Conservation (phyloP, 2,329 filamentous ascomycete genomes). For the Neonectria faginata region DNA sequence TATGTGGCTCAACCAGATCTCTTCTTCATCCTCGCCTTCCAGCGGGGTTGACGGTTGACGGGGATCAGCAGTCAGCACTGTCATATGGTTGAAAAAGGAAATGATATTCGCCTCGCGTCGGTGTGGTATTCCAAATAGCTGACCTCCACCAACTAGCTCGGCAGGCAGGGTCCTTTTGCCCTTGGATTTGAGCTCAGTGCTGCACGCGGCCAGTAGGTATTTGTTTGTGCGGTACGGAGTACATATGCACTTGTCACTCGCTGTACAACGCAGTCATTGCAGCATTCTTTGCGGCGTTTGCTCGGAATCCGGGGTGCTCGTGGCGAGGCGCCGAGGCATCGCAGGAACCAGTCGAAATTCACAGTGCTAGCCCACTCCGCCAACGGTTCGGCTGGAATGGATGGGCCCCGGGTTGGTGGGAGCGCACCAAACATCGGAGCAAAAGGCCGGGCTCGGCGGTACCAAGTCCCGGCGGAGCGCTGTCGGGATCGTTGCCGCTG, state of each 20-base stretch:
- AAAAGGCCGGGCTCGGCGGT: slow-evolving; percentile 1
- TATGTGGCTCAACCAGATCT: slow-evolving; percentile 5
- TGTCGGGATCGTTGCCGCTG: not conserved
- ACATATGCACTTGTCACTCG: not conserved
- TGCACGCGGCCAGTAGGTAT: not conserved
- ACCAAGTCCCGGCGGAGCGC: not conserved
- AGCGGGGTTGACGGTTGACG: not conserved
- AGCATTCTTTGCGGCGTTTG: not conserved
- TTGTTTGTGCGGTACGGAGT: not conserved
- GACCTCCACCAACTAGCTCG: not conserved
- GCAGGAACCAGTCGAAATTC: not conserved
- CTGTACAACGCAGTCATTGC: not conserved
- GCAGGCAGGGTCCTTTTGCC: not conserved
- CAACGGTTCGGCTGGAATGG: not conserved
- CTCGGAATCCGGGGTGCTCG: slow-evolving; percentile 4
- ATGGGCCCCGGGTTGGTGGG: not conserved
- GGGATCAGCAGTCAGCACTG: slow-evolving; percentile 2
- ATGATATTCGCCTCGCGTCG: not conserved
- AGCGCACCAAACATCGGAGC: not conserved
- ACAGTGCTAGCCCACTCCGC: not conserved
- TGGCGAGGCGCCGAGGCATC: not conserved
- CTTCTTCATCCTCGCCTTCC: not conserved
- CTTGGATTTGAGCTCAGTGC: not conserved
- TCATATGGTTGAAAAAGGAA: slow-evolving; percentile 7
- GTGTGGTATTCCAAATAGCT: slow-evolving; percentile 6